Evolutionary conservation across 192 early-diverging fungal genomes (phyloP), one percentile per base, ranked within the genome.

Genomic region (Coemansia sp.): DNA sequence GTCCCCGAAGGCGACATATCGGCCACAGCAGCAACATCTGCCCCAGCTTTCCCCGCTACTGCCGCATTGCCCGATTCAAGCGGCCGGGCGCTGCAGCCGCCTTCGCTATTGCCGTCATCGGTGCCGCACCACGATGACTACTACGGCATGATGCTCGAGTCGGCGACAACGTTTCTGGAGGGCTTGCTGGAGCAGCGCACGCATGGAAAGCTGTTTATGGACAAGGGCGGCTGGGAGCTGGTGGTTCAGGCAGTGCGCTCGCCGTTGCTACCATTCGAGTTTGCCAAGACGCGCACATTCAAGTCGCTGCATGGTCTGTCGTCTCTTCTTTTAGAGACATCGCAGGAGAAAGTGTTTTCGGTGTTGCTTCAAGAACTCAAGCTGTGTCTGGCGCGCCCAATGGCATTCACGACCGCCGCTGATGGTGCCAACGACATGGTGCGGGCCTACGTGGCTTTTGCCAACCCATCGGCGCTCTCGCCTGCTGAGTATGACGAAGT

Each of bases 141-240:
- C 37, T 81, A 68, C 36, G 63, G 77, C 29, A 70, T 68, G 71
- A 78, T 78, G 75, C 60, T 78, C 38, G 75, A 78, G 53, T 78
- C 75, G 21, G 69, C 70, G 35, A 71, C 75, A 19, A 71, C 75
- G 11, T 78, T 78, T 36, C 52, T 78, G 14, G 75, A 78, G 40
- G 75, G 75, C 8, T 46, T 78, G 41, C 47, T 78, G 47, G 75
- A 70, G 60, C 75, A 78, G 51, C 64, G 62, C 21, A 56, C 65
- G 0, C 75, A 78, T 22, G 41, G 68, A 53, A 46, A 62, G 26
- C 19, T 64, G 59, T 78, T 78, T 49, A 51, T 78, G 36, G 64
- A 78, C 10, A 62, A 59, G 42, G 69, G 60, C 39, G 75, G 75
- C 1, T 78, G 75, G 75, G 69, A 63, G 5, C 53, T 72, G 41